Conservation (phyloP, 441 rosid genomes). For the Hura crepitans region DNA sequence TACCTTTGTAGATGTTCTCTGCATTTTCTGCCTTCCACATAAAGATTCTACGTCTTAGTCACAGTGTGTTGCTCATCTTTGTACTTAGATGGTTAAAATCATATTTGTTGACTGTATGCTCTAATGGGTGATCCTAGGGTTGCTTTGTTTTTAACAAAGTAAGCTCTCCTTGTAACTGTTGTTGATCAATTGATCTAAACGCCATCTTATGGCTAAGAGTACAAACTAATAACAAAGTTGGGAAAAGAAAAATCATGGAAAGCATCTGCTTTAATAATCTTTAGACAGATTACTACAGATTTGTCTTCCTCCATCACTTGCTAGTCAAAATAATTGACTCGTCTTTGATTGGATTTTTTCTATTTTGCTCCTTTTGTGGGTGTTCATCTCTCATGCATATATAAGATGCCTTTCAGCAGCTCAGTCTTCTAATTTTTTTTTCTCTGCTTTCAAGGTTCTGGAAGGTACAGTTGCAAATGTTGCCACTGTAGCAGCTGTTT, state of each 20-base stretch:
- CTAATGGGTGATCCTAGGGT: not conserved
- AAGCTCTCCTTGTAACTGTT: not conserved
- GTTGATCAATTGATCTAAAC: not conserved
- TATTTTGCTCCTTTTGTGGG: not conserved
- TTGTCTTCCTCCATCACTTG: not conserved
- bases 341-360: not conserved
- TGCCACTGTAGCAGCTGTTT: slow-evolving; percentile 43
- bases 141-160: not conserved
- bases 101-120: not conserved
- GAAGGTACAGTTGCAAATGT: slow-evolving; percentile 29
- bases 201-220: not conserved
- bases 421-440: slow-evolving; percentile 18
- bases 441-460: slow-evolving; percentile 38
- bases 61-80: not conserved
- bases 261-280: slow-evolving; percentile 1
- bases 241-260: not conserved
- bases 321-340: not conserved
- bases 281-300: not conserved
- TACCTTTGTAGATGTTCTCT: too few species aligned
- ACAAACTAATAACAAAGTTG: not conserved
- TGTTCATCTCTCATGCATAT: not conserved
- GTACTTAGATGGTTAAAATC: not conserved
- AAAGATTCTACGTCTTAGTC: too few species aligned
- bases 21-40: too few species aligned
- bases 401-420: not conserved